Evolutionary conservation across 768 basidiomycete genomes (phyloP).

Genomic region (Phylloporus sp.): DNA sequence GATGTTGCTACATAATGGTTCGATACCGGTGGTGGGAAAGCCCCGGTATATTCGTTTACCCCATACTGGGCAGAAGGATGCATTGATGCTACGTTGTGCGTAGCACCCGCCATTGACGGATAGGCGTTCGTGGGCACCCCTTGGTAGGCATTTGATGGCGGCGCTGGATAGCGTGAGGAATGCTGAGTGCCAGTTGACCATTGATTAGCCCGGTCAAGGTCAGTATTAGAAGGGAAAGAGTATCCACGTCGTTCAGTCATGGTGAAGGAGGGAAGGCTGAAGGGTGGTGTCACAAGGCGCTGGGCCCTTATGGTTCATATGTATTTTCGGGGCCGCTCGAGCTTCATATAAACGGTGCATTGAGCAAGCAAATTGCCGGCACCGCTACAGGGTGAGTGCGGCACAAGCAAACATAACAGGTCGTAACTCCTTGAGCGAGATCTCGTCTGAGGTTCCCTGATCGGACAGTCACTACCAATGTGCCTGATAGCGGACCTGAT

Average conservation of each 20-base stretch:
- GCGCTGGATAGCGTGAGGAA: conserved; percentile 22
- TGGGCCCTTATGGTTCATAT: conserved; percentile 29
- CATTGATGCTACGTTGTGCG: conserved; percentile 20
- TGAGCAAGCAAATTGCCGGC: conserved; percentile 30
- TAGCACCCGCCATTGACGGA: conserved; percentile 8
- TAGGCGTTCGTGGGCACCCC: conserved; percentile 15
- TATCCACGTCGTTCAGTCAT: conserved; percentile 33
- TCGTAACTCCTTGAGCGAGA: conserved; percentile 29
- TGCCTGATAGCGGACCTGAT: conserved; percentile 33
- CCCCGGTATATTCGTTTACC: conserved; percentile 17
- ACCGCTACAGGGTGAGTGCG: conserved; percentile 29
- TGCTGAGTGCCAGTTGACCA: conserved; percentile 23
- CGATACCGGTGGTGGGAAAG: conserved; percentile 13
- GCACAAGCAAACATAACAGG: conserved; percentile 27
- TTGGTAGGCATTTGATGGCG: conserved; percentile 21
- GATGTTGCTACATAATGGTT: conserved; percentile 21
- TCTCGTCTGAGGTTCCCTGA: conserved; percentile 26
- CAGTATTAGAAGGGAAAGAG: conserved; percentile 15
- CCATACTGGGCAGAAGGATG: conserved; percentile 23
- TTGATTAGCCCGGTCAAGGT: conserved; percentile 19
- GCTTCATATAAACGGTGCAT: conserved; percentile 23
- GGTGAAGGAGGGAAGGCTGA: conserved; percentile 5
- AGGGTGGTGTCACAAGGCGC: conserved; percentile 6
- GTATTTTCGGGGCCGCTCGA: conserved; percentile 32
- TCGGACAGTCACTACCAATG: conserved; percentile 21